Base-by-base conservation (phyloP, 306 rosid species). In the Malus domestica region DNA sequence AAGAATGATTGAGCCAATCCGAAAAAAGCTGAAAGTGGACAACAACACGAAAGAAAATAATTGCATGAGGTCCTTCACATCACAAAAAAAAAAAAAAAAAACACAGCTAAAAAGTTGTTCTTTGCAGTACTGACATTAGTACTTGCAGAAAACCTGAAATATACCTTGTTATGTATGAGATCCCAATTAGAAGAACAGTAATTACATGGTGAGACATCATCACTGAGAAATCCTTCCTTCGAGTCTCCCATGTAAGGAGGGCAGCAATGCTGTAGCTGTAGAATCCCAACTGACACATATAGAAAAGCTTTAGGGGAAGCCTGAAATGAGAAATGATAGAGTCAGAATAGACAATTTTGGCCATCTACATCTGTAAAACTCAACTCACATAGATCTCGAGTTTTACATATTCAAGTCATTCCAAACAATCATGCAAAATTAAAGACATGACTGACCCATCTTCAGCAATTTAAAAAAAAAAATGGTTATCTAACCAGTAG, bases 181-280 rank as follows among this genome's bases (percentile, higher is more conserved):
- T 13, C 66, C 93, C 96, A 80, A 92, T 92, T 82, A 95, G 84
- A 77, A 86, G 38, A 76, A 92, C 93, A 16, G 97, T 92, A 78
- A 95, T 81, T 79, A 95, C 80, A 87, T 95, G 99, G 83, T 95
- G 99, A 77, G 97, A 89, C 92, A 92, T 90, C 99, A 92, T 92
- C 68, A 95, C 99, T 8, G 97, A 60, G 71, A 95, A 95, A 87
- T 95, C 99, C 85, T 95, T 95, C 87, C 99, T 86, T 69, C 97
- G 87, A 71, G 97, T 95, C 87, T 95, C 99, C 99, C 97, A 95
- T 19, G 74, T 84, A 51, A 95, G 89, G 71, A 92, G 96, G 54
- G 99, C 99, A 68, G 85, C 97, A 67, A 92, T 92, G 79, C 99
- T 89, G 65, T 95, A 92, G 73, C 73, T 78, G 88, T 95, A 95